These are phyloP conservation scores for Crataegus laevigata DNA, from an alignment of 306 rosid species.

Conservation along the genomic window DNA sequence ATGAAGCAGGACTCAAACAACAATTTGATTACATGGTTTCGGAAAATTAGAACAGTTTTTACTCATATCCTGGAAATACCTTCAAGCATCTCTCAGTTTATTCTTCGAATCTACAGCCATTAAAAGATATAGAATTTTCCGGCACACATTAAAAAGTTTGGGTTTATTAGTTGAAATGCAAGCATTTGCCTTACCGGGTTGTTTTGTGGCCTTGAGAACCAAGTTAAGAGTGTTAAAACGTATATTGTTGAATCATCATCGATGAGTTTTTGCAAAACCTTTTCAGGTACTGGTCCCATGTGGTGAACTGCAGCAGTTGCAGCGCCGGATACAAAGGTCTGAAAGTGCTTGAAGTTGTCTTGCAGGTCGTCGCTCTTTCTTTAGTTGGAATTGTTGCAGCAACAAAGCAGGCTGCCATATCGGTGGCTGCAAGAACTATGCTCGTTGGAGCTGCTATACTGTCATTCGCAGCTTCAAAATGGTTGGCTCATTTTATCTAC, in stretches of 20 bases:
- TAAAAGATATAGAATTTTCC: not conserved
- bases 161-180: not conserved
- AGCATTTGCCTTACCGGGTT: not conserved
- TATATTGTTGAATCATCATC: not conserved
- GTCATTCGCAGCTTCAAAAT: conserved; percentile 60
- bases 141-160: not conserved
- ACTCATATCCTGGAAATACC: not conserved
- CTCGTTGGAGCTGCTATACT: conserved; percentile 48
- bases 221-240: not conserved
- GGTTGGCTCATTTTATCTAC: conserved; percentile 69
- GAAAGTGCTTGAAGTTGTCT: conserved; percentile 44
- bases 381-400: conserved; percentile 65
- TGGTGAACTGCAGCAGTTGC: conserved; percentile 82
- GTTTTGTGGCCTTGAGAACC: not conserved
- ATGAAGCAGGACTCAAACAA: conserved; percentile 6
- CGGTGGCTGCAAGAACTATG: conserved; percentile 37
- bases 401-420: conserved; percentile 34
- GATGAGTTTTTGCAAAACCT: not conserved
- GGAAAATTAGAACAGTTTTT: not conserved
- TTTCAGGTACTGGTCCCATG: conserved; percentile 78
- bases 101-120: not conserved
- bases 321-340: conserved; percentile 64
- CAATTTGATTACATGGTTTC: not conserved
- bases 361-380: conserved; percentile 55
- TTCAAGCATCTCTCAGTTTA: not conserved